These are phyloP conservation scores for Emergomyces orientalis DNA, from an alignment of 2,329 filamentous ascomycete genomes.

Conservation along the genomic window DNA sequence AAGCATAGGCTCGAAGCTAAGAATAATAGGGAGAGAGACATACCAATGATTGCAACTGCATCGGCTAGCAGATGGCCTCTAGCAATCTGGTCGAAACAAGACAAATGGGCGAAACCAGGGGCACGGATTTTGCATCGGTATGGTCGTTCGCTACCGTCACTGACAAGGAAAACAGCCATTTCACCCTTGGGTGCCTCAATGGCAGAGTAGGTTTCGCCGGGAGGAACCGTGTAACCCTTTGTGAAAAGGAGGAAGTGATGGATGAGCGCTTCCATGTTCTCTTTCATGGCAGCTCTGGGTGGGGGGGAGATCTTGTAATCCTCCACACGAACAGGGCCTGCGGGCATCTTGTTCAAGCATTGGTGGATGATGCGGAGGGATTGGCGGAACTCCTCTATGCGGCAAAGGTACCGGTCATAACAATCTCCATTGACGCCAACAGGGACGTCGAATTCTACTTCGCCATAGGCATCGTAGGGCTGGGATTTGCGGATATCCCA, in stretches of 20 bases:
- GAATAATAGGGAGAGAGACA: constrained; percentile 15
- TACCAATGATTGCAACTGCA: constrained; percentile 85
- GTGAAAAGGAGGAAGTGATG: constrained; percentile 99
- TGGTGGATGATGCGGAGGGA: constrained; percentile 97
- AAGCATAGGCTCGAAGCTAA: background rate
- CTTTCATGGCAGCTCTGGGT: constrained; percentile 97
- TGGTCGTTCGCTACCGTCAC: constrained; percentile 88
- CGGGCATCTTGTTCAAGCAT: constrained; percentile 97
- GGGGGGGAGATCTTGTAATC: constrained; percentile 98
- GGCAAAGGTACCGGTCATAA: constrained; percentile 97
- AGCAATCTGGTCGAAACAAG: constrained; percentile 85
- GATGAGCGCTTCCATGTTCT: constrained; percentile 99
- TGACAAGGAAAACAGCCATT: constrained; percentile 96
- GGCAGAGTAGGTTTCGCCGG: constrained; percentile 93
- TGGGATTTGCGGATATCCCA: constrained; percentile 96
- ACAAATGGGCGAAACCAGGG: constrained; percentile 90
- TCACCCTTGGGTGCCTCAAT: constrained; percentile 99
- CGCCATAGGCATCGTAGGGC: constrained; percentile 94
- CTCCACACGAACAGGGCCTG: constrained; percentile 86
- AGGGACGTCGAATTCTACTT: constrained; percentile 96
- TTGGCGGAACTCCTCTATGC: constrained; percentile 99
- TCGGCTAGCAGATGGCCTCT: constrained; percentile 91
- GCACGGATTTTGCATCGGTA: constrained; percentile 97
- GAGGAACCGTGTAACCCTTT: constrained; percentile 94
- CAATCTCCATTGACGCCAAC: constrained; percentile 96